phyloP scores from a whole-genome alignment of 208 protist genomes.

The Leptomonas pyrrhocoris region DNA sequence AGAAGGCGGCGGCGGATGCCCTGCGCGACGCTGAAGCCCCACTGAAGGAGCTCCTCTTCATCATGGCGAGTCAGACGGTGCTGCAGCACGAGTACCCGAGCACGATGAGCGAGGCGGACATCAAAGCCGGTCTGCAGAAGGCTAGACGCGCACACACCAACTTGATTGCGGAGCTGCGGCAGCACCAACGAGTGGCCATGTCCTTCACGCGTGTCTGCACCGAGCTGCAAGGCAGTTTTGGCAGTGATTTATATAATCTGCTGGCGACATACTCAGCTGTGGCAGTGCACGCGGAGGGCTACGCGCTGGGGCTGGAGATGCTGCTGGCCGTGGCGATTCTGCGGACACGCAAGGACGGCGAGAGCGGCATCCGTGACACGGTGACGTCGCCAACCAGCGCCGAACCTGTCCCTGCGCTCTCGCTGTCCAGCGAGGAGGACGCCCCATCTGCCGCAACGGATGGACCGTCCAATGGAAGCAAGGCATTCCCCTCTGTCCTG shows the following conservation, averaged over 20 bases:
- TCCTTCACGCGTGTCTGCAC: conserved; percentile 31
- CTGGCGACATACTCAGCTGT: conserved; percentile 6
- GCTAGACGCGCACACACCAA: not conserved
- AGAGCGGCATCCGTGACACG: not conserved
- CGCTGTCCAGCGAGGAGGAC: conserved; percentile 14
- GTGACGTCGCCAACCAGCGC: not conserved
- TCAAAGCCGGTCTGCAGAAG: conserved; percentile 12
- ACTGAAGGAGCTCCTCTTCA: conserved; percentile 43
- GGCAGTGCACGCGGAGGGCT: conserved; percentile 25
- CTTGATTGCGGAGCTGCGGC: conserved; percentile 10
- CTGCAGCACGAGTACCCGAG: conserved; percentile 19
- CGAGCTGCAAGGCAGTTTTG: conserved; percentile 48
- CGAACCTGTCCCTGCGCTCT: not conserved
- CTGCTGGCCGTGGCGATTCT: conserved; percentile 38
- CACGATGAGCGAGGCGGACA: conserved; percentile 19
- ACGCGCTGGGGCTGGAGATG: conserved; percentile 34
- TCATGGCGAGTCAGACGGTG: conserved; percentile 18
- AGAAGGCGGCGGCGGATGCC: conserved; percentile 19
- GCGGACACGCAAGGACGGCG: not conserved
- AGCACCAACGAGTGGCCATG: conserved; percentile 29
- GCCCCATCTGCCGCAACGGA: not conserved
- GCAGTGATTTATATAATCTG: conserved; percentile 13
- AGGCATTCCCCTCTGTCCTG: not conserved
- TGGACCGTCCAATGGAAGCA: not conserved
- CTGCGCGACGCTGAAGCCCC: conserved; percentile 32